Evolutionary conservation across 148 eudicot species (phyloP), one percentile per base, ranked within the genome.

Genomic region (Diospyros lotus): DNA sequence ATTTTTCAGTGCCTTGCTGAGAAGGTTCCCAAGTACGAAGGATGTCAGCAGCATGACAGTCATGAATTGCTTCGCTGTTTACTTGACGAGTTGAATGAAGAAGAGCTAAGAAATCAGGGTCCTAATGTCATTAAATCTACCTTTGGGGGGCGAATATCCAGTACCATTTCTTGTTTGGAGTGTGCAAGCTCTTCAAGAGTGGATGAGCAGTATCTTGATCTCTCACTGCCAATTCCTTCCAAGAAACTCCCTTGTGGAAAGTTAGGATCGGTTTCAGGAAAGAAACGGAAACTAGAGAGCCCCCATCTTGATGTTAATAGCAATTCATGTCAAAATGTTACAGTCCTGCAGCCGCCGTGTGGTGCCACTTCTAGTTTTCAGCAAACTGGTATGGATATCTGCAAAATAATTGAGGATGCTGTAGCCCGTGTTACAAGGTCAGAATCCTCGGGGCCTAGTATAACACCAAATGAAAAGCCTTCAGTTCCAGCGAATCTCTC

Each of bases 41-140:
- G 98, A 69, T 86, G 73, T 79, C 91, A 90, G 68, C 98, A 95
- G 78, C 96, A 95, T 56, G 98, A 95, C 82, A 95, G 98, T 78
- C 98, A 95, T 71, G 98, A 95, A 77, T 78, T 95, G 75, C 96
- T 95, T 64, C 97, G 90, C 41, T 92, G 80, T 80, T 86, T 95
- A 87, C 92, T 95, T 73, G 98, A 95, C 84, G 96, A 91, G 52
- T 81, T 90, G 75, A 81, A 87, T 45, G 80, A 78, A 5, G 98
- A 95, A 86, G 92, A 89, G 63, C 73, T 81, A 71, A 65, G 73
- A 61, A 59, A 76, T 42, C 71, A 55, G 2, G 81, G 69, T 74
- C 76, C 84, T 52, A 87, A 92, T 17, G 89, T 86, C 83, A 83
- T 95, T 64, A 97, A 95, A 82, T 73, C 83, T 28, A 77, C 89